Evolutionary conservation across 129 eudicot species (phyloP), one percentile per base, ranked within the genome.

Genomic region (Flaveria linearis): DNA sequence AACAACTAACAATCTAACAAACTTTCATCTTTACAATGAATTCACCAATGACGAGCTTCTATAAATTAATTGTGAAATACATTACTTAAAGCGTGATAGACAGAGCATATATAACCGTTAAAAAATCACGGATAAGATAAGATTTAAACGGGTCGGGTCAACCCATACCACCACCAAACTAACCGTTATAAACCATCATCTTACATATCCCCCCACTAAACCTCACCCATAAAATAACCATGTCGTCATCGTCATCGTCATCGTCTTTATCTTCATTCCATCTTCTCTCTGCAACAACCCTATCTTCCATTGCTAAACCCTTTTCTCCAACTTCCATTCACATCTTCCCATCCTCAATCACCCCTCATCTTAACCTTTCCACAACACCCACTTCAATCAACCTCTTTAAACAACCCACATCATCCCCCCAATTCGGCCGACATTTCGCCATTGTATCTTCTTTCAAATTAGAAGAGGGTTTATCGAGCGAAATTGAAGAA

Each of bases 391-490:
- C 78, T 53, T 80, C 83, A 0, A 74, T 8, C 30, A 72, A 77
- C 49, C 80, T 80, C 39, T 68, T 73, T 55, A 33, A 30, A 33
- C 64, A 53, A 17, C 14, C 74, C 69, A 61, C 77, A 33, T 65
- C 82, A 3, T 78, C 77, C 14, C 62, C 77, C 15, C 78, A 84
- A 45, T 74, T 81, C 43, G 47, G 17, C 20, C 61, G 82, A 17
- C 83, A 61, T 50, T 80, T 92, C 9, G 81, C 90, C 8, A 53
- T 88, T 52, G 87, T 92, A 3, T 70, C 91, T 8, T 90, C 88
- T 22, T 68, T 79, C 57, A 89, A 74, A 10, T 45, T 81, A 16
- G 76, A 75, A 10, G 86, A 85, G 8, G 88, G 75, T 53, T 14
- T 20, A 7, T 74, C 75, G 18, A 74, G 58, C 5, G 82, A 77